Base-by-base conservation (phyloP, 2,329 filamentous ascomycete genomes). In the Cladorrhinum sp. region DNA sequence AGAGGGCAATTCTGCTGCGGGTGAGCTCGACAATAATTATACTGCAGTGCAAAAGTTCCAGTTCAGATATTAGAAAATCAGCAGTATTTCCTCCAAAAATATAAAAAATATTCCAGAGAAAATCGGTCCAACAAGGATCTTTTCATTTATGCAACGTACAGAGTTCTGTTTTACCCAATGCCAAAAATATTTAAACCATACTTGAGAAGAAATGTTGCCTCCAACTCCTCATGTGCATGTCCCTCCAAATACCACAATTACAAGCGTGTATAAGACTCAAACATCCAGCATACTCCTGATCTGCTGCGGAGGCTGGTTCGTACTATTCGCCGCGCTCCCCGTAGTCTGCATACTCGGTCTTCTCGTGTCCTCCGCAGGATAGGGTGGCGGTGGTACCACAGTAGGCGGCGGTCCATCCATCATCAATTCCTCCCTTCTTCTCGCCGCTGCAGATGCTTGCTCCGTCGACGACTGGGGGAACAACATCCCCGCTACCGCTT, bases 241-340 rank as follows among this genome's bases (percentile, higher is more conserved):
- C 26, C 26, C 26, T 28, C 26, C 26, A 28, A 28, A 28, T 28
- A 28, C 26, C 4, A 28, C 26, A 28, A 28, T 28, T 28, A 28
- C 26, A 28, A 28, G 12, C 33, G 12, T 36, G 10, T 16, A 42
- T 10, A 12, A 39, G 8, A 1, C 33, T 36, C 55, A 86, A 14
- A 86, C 68, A 66, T 86, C 83, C 66, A 86, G 65, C 83, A 86
- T 86, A 68, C 83, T 86, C 67, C 74, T 76, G 5, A 85, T 73
- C 67, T 83, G 78, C 68, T 84, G 81, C n/a, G 82, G 81, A 58
- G 77, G 78, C n/a, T 71, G 75, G 6, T 70, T 74, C 12, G 80
- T 72, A 4, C 81, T 84, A 51, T 76, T 71, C n/a, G 72, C 73
- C 36, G 82, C 82, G 51, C 72, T 76, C 1, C 75, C 74, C 64